Evolutionary conservation across 306 rosid species (phyloP).

Genomic region (Potentilla sterilis): DNA sequence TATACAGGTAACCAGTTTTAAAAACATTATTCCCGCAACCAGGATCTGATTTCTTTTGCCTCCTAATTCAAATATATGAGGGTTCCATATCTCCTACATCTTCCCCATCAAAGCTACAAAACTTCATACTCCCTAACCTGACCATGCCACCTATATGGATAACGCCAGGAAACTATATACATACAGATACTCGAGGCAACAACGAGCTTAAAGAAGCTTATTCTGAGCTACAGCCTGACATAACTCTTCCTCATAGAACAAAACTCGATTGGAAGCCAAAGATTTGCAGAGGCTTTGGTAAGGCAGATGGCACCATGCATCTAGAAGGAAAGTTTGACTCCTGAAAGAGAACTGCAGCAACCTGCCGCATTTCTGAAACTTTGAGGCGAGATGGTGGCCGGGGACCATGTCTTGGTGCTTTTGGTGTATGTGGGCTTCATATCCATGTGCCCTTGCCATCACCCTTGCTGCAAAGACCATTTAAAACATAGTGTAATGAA

Average conservation of each 20-base stretch:
- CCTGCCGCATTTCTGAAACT: constrained; percentile 81
- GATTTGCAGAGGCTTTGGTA: constrained; percentile 79
- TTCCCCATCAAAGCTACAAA: constrained; percentile 56
- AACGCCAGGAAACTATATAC: constrained; percentile 34
- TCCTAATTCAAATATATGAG: constrained; percentile 36
- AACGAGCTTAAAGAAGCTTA: constrained; percentile 58
- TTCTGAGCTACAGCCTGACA: constrained; percentile 98
- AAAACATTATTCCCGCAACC: constrained; percentile 42
- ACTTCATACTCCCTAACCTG: constrained; percentile 47
- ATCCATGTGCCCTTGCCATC: constrained; percentile 53
- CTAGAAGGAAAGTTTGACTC: constrained; percentile 70
- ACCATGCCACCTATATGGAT: constrained; percentile 33
- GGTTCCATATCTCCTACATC: constrained; percentile 58
- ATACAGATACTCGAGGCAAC: constrained; percentile 37
- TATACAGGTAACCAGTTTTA: constrained; percentile 43
- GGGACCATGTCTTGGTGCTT: constrained; percentile 92
- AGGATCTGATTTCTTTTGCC: constrained; percentile 29
- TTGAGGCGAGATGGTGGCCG: constrained; percentile 90
- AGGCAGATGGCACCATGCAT: constrained; percentile 67
- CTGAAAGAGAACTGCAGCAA: constrained; percentile 90
- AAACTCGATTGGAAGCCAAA: constrained; percentile 82
- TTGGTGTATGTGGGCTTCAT: constrained; percentile 78
- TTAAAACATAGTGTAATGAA: background rate
- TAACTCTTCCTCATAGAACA: constrained; percentile 91
- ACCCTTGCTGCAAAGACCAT: constrained; percentile 54